Percentiles rank a stretch among this genome's conserved stretches.
These are phyloP conservation scores for Epicoccum nigrum DNA, from an alignment of 2,329 filamentous ascomycete species.

Conservation along the genomic window DNA sequence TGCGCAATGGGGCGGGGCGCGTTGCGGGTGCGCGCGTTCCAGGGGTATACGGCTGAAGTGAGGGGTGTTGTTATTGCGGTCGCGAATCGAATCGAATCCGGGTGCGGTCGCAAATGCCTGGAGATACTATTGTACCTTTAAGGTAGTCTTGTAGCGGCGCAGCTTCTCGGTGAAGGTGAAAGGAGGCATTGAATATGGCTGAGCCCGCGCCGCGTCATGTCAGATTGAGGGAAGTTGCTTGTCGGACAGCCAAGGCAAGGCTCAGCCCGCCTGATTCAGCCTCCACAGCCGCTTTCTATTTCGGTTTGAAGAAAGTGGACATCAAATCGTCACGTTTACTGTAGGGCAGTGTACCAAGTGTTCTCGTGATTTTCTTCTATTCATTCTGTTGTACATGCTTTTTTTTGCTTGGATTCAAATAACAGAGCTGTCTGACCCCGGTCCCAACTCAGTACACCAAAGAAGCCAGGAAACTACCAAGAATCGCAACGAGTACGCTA, in stretches of 20 bases:
- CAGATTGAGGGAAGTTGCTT: slow-evolving; percentile 17
- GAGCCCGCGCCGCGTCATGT: slow-evolving; percentile 24
- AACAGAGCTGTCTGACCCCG: not conserved
- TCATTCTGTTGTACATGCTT: slow-evolving; percentile 24
- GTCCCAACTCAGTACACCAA: slow-evolving; percentile 8
- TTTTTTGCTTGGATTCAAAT: too few species aligned
- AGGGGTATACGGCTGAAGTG: slow-evolving; percentile 20
- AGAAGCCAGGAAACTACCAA: slow-evolving; percentile 17
- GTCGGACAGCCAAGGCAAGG: slow-evolving; percentile 22
- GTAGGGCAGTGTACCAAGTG: not conserved
- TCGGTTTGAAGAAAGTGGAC: slow-evolving; percentile 1
- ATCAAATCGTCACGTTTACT: not conserved
- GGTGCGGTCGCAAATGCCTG: not conserved
- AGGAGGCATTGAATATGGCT: slow-evolving; percentile 32
- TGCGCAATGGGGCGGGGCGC: slow-evolving; percentile 19
- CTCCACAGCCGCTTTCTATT: slow-evolving; percentile 22
- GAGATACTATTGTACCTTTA: slow-evolving; percentile 32
- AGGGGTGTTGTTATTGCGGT: slow-evolving; percentile 10
- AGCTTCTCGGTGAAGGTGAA: slow-evolving; percentile 30
- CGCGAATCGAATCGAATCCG: slow-evolving; percentile 13
- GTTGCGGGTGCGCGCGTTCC: slow-evolving; percentile 14
- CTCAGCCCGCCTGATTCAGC: slow-evolving; percentile 36
- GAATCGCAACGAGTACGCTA: slow-evolving; percentile 6
- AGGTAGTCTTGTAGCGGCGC: slow-evolving; percentile 42
- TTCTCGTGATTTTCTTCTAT: slow-evolving; percentile 4